phyloP scores from a whole-genome alignment of 768 basidiomycete genomes.

The Kwoniella mangroviensis region DNA sequence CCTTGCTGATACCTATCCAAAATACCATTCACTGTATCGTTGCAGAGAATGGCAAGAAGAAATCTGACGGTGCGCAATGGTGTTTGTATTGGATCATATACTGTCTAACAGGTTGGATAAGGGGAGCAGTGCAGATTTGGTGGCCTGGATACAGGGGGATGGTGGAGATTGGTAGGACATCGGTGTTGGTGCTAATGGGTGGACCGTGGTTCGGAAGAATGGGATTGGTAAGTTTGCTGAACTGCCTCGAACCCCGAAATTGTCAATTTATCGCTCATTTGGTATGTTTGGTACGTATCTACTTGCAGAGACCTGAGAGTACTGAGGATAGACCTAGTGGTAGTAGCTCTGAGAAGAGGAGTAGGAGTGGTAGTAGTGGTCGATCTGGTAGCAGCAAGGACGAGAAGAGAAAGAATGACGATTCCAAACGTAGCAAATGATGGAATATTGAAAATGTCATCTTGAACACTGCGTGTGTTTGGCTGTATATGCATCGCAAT shows the following conservation, averaged over 20 bases:
- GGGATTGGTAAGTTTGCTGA: slow-evolving; percentile 31
- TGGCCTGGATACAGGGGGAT: slow-evolving; percentile 34
- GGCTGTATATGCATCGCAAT: too few species aligned
- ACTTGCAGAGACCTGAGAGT: slow-evolving; percentile 10
- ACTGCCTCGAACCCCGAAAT: too few species aligned
- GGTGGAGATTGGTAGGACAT: slow-evolving; percentile 33
- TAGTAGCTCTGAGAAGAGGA: slow-evolving; percentile 10
- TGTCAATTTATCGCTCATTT: not conserved
- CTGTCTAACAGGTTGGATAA: slow-evolving; percentile 16
- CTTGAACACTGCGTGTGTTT: too few species aligned
- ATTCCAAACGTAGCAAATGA: not conserved
- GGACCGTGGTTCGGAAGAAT: slow-evolving; percentile 48
- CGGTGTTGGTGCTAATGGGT: slow-evolving; percentile 29
- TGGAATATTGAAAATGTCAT: not conserved
- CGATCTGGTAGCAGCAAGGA: not conserved
- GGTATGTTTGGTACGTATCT: not conserved
- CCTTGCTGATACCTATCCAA: slow-evolving; percentile 43
- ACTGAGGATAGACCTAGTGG: slow-evolving; percentile 10
- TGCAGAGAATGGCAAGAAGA: not conserved
- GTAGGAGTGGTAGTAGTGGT: not conserved
- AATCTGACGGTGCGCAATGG: slow-evolving; percentile 39
- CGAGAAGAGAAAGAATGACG: slow-evolving; percentile 8
- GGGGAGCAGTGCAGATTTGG: slow-evolving; percentile 32
- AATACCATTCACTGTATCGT: slow-evolving; percentile 27
- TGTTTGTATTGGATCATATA: slow-evolving; percentile 39